Evolutionary conservation across 345 rosid genomes (phyloP), one percentile per base, ranked within the genome.

Genomic region (Populus pruinosa): DNA sequence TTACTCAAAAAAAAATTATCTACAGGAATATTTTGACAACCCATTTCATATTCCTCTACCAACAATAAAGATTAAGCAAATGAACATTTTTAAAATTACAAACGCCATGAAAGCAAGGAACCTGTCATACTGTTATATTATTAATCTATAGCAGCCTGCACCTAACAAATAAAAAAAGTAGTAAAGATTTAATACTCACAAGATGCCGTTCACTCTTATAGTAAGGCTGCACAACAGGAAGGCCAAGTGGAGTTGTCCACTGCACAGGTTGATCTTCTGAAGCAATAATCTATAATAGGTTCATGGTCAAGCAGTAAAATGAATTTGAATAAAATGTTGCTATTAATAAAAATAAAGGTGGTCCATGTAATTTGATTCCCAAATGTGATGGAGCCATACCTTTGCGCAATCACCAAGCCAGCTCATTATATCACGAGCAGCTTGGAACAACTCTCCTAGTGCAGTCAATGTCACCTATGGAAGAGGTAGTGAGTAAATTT

Each of bases 341-440:
- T 39, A 12, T 41, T 13, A 36, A 66, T 41, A 70, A 35, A 50
- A 25, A 33, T 56, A 20, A 75, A 6, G 66, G 63, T 27, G 33
- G 38, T 66, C 49, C 63, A 5, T 6, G 31, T 33, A 66, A 41
- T 53, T 70, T 74, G 50, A 61, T 73, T 72, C 25, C 18, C 38
- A 49, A 35, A 78, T 20, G 25, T n/a, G 41, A 41, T 1, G 36
- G 16, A 64, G 50, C 5, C 69, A 33, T 73, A 92, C 99, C 93
- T 91, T 93, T 47, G 99, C 99, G 82, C 99, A 96, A 78, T 90
- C 96, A 78, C 97, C 92, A 73, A 96, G 93, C 99, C 99, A 96
- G 71, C 83, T 84, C 99, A 92, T 96, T 80, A 96, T 96, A 83
- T 88, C 88, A 36, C 99, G 92, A 31, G 98, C 97, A 62, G 99